These are phyloP conservation scores for Blastomyces emzantsi DNA, from an alignment of 2,329 filamentous ascomycete species.

Conservation along the genomic window DNA sequence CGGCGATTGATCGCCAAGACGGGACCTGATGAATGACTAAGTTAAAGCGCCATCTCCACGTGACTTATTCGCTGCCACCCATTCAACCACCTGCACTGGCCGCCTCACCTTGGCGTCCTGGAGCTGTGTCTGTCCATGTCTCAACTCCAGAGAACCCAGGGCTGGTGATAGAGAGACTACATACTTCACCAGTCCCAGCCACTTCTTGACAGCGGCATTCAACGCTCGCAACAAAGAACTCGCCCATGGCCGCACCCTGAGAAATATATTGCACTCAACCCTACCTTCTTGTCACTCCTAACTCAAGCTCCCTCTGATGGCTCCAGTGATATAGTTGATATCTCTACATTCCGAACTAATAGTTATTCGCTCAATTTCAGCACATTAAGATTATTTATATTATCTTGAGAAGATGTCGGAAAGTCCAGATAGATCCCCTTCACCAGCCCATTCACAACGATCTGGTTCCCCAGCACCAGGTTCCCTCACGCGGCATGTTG, in stretches of 20 bases:
- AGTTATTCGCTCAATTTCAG: slow-evolving; percentile 2
- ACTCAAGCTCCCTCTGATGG: not conserved
- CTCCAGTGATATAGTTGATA: not conserved
- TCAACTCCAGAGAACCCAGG: not conserved
- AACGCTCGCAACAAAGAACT: not conserved
- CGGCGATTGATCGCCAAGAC: not conserved
- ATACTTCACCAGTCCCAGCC: not conserved
- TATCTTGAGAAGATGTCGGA: slow-evolving; percentile 23
- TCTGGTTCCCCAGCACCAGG: slow-evolving; percentile 33
- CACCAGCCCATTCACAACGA: slow-evolving; percentile 6
- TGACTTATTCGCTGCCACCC: not conserved
- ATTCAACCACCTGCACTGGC: not conserved
- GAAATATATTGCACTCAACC: not conserved
- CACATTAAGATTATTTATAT: not conserved
- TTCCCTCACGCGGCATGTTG: slow-evolving; percentile 42
- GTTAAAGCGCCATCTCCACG: not conserved
- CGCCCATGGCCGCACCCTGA: not conserved
- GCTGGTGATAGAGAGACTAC: not conserved
- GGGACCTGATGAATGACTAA: not conserved
- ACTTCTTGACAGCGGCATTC: not conserved
- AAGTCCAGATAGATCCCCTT: slow-evolving; percentile 31
- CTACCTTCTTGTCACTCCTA: not conserved
- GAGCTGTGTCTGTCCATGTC: not conserved
- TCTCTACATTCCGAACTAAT: not conserved
- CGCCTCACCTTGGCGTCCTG: not conserved